Evolutionary conservation across 805 yeast genomes (phyloP).

Genomic region (Teunomyces gatunensis): DNA sequence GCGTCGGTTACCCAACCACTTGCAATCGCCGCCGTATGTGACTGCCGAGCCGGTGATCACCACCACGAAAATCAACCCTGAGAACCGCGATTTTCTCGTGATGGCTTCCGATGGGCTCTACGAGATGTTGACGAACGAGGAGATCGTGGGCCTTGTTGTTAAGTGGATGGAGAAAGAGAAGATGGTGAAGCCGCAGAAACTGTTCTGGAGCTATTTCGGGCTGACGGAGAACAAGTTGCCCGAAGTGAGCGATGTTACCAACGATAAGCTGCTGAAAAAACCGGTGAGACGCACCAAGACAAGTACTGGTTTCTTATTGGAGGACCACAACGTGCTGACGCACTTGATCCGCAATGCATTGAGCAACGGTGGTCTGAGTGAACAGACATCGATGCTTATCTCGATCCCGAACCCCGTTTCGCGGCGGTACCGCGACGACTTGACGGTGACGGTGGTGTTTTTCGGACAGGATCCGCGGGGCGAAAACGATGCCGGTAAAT

Average conservation of each 20-base stretch:
- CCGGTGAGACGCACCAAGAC: slow-evolving; percentile 61
- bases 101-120: slow-evolving; percentile 93
- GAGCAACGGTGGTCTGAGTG: slow-evolving; percentile 80
- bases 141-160: slow-evolving; percentile 86
- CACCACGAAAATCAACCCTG: slow-evolving; percentile 69
- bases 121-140: slow-evolving; percentile 89
- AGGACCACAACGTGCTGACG: slow-evolving; percentile 88
- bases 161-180: slow-evolving; percentile 85
- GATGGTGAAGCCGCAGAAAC: slow-evolving; percentile 50
- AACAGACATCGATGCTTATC: slow-evolving; percentile 82
- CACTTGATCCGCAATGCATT: slow-evolving; percentile 92
- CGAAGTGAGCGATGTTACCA: slow-evolving; percentile 59
- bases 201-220: slow-evolving; percentile 46
- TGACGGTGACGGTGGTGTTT: slow-evolving; percentile 93
- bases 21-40: slow-evolving; percentile 92
- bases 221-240: slow-evolving; percentile 53
- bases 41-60: slow-evolving; percentile 95
- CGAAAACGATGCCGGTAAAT: slow-evolving; percentile 43
- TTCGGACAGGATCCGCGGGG: slow-evolving; percentile 63
- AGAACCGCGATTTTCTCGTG: slow-evolving; percentile 79
- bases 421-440: slow-evolving; percentile 90
- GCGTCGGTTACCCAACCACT: slow-evolving; percentile 65
- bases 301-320: slow-evolving; percentile 50
- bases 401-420: slow-evolving; percentile 91
- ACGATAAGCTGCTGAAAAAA: slow-evolving; percentile 61